Evolutionary conservation across 2,329 filamentous ascomycete species (phyloP).

Genomic region (Claviceps africana): DNA sequence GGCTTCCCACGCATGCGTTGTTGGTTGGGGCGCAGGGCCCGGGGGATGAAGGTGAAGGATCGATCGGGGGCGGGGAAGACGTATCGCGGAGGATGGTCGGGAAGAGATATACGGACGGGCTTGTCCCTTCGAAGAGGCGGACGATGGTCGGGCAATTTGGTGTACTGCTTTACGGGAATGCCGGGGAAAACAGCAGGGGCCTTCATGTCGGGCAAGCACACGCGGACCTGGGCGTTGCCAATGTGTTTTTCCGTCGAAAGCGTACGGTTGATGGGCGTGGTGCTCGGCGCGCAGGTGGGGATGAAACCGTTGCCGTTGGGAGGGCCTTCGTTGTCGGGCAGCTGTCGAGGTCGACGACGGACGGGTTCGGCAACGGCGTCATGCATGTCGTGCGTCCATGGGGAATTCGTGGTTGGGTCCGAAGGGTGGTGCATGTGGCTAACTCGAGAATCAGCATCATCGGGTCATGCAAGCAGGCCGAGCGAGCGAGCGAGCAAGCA

Average conservation of each 20-base stretch:
- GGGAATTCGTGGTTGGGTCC: conserved; percentile 54
- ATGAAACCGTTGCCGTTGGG: conserved; percentile 42
- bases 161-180: conserved; percentile 78
- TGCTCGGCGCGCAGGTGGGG: conserved; percentile 42
- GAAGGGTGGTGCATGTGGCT: conserved; percentile 30
- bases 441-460: conserved; percentile 12
- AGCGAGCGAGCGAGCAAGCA: too few species aligned
- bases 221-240: conserved; percentile 72
- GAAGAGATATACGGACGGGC: conserved; percentile 84
- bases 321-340: conserved; percentile 32
- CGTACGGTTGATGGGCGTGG: conserved; percentile 54
- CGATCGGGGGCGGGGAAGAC: conserved; percentile 81
- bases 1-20: conserved; percentile 60
- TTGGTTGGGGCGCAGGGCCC: conserved; percentile 84
- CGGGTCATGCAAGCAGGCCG: background rate
- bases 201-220: conserved; percentile 65
- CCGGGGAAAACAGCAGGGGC: conserved; percentile 57
- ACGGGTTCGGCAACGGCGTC: conserved; percentile 45
- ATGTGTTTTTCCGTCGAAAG: conserved; percentile 75
- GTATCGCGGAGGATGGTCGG: conserved; percentile 65
- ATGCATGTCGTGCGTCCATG: conserved; percentile 93
- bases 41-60: conserved; percentile 95
- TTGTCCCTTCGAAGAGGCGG: conserved; percentile 91
- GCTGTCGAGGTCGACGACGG: conserved; percentile 28
- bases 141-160: conserved; percentile 83